A percentile compares a stretch with the other conserved stretches of the same genome.
phyloP scores from a whole-genome alignment of 176 grass and related monocot genomes.

The Sorghum bicolor region Sorghum_bicolor_NCBIv3 NC_012874.2:67976001-67976500 shows the following conservation, averaged over 20 bases:
- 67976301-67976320: not conserved
- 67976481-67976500: constrained; percentile 23
- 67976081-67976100: not conserved
- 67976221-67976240: not conserved
- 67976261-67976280: not conserved
- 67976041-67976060: too few relatives aligned
- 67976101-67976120: not conserved
- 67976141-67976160: not conserved
- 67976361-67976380: too few relatives aligned
- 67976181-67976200: not conserved
- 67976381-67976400: too few relatives aligned
- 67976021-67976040: not conserved
- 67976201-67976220: not conserved
- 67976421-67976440: not conserved
- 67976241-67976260: too few relatives aligned
- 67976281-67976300: not conserved
- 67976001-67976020: not conserved
- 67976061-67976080: too few relatives aligned
- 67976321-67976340: not conserved
- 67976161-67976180: not conserved
- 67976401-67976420: not conserved
- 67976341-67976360: not conserved
- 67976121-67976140: not conserved
- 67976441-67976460: not conserved
- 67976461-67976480: not conserved